Evolutionary conservation across 108 stramenopile species (phyloP), one percentile per base, ranked within the genome.

Genomic region (Pseudonitzschia multistriata): DNA sequence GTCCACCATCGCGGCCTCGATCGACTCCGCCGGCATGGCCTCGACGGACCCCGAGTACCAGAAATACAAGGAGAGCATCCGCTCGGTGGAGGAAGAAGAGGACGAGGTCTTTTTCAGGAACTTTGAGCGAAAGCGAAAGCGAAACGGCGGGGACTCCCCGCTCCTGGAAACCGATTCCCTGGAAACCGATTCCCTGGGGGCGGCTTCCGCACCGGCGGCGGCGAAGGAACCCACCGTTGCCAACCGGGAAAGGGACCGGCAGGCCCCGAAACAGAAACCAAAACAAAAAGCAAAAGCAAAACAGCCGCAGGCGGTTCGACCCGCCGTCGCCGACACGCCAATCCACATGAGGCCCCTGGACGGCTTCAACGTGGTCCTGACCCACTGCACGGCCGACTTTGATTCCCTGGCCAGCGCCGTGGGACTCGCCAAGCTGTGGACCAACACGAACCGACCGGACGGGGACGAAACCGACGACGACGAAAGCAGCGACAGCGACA

Each of bases 301-400:
- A 29, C 28, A 64, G 25, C 13, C 28, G 1, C 61, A 45, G 17
- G 35, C 28, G 22, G 39, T 48, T 24, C 53, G 56, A 15, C 53
- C 54, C 28, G 36, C 53, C 17, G 29, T 80, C 0, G 39, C 55
- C 24, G 85, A 86, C 35, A 76, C 70, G 42, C 75, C 85, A 3
- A 74, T 67, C 1, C 49, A 54, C 24, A 14, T 76, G 36, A 74
- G 70, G 11, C 74, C 83, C 13, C 27, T 56, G 50, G 52, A 67
- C 1, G 80, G 81, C 11, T 89, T 82, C 79, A 95, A 95, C 62
- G 94, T 95, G 0, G 94, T 95, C 1, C 78, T 92, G 72, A 95
- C 94, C 19, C 91, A 92, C 59, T 89, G 86, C 57, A 95, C 91
- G 21, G 91, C 91, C 3, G 94, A 95, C 73, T 95, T 95, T 79